Percentiles rank a stretch among this genome's conserved stretches.
These are phyloP conservation scores for Puccinia polysora DNA, from an alignment of 1,284 basidiomycete species.

Conservation along the genomic window DNA sequence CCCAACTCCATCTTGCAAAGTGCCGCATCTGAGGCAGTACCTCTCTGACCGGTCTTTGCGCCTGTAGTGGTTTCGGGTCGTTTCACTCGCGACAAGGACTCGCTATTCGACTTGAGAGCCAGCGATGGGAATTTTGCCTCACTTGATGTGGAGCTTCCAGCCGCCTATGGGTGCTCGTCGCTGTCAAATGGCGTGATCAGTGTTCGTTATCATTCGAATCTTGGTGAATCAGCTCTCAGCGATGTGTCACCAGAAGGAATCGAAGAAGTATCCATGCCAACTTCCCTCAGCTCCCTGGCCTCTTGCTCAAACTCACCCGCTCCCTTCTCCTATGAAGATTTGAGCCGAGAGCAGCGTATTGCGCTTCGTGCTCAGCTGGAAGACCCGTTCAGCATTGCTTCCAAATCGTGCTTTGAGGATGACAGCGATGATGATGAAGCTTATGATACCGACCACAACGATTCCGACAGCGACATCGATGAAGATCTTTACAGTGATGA, in stretches of 20 bases:
- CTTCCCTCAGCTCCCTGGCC: not conserved
- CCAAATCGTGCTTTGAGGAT: constrained; percentile 34
- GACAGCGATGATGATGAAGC: constrained; percentile 27
- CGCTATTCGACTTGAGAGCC: constrained; percentile 24
- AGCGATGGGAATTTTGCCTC: constrained; percentile 40
- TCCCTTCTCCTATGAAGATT: constrained; percentile 11
- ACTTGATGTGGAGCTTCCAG: constrained; percentile 13
- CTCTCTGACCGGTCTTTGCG: not conserved
- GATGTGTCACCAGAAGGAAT: not conserved
- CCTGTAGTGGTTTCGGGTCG: constrained; percentile 30
- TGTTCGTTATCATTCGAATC: constrained; percentile 13
- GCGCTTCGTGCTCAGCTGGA: constrained; percentile 17
- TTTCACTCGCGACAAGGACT: constrained; percentile 23
- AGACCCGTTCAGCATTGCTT: constrained; percentile 38
- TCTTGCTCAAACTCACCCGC: constrained; percentile 8
- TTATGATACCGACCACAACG: not conserved
- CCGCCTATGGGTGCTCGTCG: not conserved
- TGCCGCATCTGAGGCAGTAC: no score
- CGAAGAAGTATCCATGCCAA: not conserved
- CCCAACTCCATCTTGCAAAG: no score
- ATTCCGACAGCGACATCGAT: constrained; percentile 32
- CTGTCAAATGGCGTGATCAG: constrained; percentile 28
- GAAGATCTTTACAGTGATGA: constrained; percentile 41
- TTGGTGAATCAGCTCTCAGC: not conserved
- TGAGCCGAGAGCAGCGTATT: constrained; percentile 31